Evolutionary conservation across 2,329 filamentous ascomycete genomes (phyloP), one percentile per base, ranked within the genome.

Genomic region (Scedosporium dehoogii): DNA sequence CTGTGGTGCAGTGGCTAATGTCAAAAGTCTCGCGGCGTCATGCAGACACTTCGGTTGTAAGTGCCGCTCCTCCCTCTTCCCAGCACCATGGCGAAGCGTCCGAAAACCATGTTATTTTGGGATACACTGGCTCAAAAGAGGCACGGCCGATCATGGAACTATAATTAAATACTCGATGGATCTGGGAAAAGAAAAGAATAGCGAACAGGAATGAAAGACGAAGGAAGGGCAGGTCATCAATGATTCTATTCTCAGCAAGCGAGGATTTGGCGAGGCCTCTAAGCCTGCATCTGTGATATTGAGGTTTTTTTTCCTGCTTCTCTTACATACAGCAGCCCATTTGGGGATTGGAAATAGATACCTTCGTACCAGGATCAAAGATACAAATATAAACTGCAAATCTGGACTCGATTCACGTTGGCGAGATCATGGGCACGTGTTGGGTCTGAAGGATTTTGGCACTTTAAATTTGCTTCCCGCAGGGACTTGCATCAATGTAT

Each of bases 161-260:
- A 48, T 21, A 48, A 48, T 48, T 48, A 48, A n/a, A 21, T 7
- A 10, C 4, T 12, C 18, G 1, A 7, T 48, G 44, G 18, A 48
- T 48, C 21, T n/a, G 12, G 21, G 12, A 29, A 25, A 29, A 14
- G 5, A 23, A 27, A 16, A 55, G 12, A 53, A 23, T 12, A 5
- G 4, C 12, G 3, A 14, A 12, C 21, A 10, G 2, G 21, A 23
- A 25, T 23, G 23, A 5, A 5, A 55, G 51, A 7, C 4, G 18
- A 27, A 55, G 51, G 18, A 55, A 21, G 21, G 51, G 18, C 23
- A 27, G 12, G 51, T 55, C 51, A 25, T 55, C 51, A 55, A 10
- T 23, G 51, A 55, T 55, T 55, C 51, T 55, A 55, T 55, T 55
- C 51, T 25, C 51, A 27, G 51, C 51, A 55, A 55, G 51, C 51